A percentile compares a stretch with the other conserved stretches of the same genome.
Conservation (phyloP, 129 eudicot species). For the Centaurea solstitialis region DNA sequence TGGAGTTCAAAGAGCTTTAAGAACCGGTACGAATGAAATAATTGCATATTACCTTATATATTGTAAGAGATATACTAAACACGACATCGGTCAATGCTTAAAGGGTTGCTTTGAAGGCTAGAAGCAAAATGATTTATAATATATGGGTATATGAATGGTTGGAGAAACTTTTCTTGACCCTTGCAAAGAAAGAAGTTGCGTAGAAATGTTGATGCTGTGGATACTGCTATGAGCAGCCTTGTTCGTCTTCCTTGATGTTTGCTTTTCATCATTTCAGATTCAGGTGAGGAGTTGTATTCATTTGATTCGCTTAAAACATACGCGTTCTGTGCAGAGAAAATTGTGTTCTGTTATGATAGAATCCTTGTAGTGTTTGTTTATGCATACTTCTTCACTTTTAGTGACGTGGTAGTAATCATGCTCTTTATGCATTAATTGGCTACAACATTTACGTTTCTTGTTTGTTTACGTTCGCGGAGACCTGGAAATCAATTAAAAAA, state of each 20-base stretch:
- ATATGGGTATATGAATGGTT: background rate
- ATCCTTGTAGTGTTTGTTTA: background rate
- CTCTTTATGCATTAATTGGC: background rate
- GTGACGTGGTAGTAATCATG: background rate
- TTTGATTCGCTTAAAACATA: background rate
- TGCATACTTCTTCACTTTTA: background rate
- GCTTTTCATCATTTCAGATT: background rate
- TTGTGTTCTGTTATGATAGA: background rate
- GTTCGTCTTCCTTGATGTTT: slow-evolving; percentile 63
- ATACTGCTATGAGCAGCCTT: slow-evolving; percentile 70
- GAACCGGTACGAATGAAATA: background rate
- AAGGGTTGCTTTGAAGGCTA: no score
- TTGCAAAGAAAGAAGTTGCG: slow-evolving; percentile 57
- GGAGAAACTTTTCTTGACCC: slow-evolving; percentile 44
- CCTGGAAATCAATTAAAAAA: background rate
- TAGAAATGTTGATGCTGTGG: slow-evolving; percentile 86
- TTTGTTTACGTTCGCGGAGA: background rate
- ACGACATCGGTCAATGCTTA: background rate
- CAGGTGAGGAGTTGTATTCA: slow-evolving; percentile 7
- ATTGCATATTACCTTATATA: background rate
- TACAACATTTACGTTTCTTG: background rate
- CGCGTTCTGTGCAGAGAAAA: background rate
- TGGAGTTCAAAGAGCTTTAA: background rate
- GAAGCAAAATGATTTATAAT: background rate
- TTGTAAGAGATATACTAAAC: background rate